Base-by-base conservation (phyloP, 176 grass and related monocot species). In the Lolium perenne region DNA sequence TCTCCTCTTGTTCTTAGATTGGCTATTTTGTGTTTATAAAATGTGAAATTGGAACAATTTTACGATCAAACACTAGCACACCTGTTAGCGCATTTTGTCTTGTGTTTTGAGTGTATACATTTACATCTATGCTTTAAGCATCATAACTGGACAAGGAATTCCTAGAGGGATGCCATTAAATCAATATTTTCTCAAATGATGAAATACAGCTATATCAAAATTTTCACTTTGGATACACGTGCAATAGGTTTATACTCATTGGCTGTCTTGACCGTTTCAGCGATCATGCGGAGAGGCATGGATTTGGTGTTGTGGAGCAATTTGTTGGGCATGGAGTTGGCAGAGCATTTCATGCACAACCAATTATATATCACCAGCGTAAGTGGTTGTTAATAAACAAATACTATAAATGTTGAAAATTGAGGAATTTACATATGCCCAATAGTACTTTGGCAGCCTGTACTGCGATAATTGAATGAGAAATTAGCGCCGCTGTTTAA, bases 301-400 rank as follows among this genome's bases (percentile, higher is more conserved):
- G 89, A 22, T 91, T 89, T 89, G 72, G 82, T 66, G 92, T 96
- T 5, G 97, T 99, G 76, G 87, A 99, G 54, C 72, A 76, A 67
- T 96, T 99, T 88, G 97, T 99, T 72, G 94, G 97, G 61, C 92
- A 96, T 67, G 97, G 97, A 74, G 92, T 96, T 38, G 97, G 94
- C 21, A 96, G 40, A 83, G 71, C 94, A 58, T 99, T 99, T 71
- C 97, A 96, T 76, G 91, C 97, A 21, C 88, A 94, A 73, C 97
- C 97, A 78, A 87, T 99, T 29, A 99, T 99, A 84, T 90, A 83
- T 72, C 94, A 99, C 81, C 87, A 94, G 9, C 88, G 94, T 96
- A 86, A 99, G 97, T 87, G 23, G 63, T 38, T 25, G 5, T 26
- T 35, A 35, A 35, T 35, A 35, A 35, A 35, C 32, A 35, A 35